Evolutionary conservation across 306 rosid species (phyloP), one percentile per base, ranked within the genome.

Genomic region (Cucumis sativus): DNA sequence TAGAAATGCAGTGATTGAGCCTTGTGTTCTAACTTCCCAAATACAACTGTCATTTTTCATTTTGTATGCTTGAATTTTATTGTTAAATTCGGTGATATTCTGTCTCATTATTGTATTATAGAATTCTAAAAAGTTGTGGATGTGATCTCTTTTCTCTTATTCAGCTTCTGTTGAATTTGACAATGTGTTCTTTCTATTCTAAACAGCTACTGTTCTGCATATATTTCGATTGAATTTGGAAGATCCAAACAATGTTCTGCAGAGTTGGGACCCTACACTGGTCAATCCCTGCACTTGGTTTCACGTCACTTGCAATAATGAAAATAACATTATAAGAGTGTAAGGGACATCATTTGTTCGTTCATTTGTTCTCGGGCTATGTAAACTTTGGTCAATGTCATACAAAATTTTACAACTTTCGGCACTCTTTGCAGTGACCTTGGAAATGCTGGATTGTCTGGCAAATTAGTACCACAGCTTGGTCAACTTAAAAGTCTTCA

Each of bases 391-490:
- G 30, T 76, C 23, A 0, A 23, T 40, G 12, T 14, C 20, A 14
- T 5, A 76, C 41, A 59, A n/a, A 64, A 64, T 65, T n/a, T 51
- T 64, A 45, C 6, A 6, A 1, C 3, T 63, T 77, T 63, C 4
- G 21, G 39, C 51, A n/a, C 47, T 12, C 47, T 35, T 39, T 78
- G 66, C 75, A 78, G 80, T 16, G 80, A 78, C 70, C 80, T 78
- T 52, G 80, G 80, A 35, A 78, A 78, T 66, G 80, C 80, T 64
- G 80, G 80, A 78, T 78, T 78, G 72, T 78, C 80, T 37, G 80
- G 80, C 66, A 47, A 66, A 65, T 78, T 78, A 28, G 75, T 78
- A 21, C 80, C 80, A 33, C 75, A 78, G 21, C 64, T 78, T 64
- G 80, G 80, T 64, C 75, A 65, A 12, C 80, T 78, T 52, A 64